These are phyloP conservation scores for Cladophialophora bantiana DNA, from an alignment of 2,329 filamentous ascomycete species.

Conservation along the genomic window DNA sequence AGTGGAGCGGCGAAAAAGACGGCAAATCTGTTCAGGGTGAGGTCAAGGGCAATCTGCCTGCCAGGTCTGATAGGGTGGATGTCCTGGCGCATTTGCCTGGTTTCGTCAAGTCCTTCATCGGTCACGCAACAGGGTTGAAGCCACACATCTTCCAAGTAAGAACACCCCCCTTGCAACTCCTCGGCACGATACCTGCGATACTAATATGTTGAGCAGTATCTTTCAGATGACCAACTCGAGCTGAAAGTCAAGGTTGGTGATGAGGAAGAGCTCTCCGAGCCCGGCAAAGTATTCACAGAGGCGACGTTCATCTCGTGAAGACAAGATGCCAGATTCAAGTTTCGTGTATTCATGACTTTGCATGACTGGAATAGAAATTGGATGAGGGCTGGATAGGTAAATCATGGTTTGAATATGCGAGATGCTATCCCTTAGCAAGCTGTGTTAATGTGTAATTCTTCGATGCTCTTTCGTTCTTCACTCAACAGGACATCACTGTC, in stretches of 20 bases:
- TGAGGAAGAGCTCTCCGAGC: conserved; percentile 77
- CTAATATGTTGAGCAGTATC: conserved; percentile 64
- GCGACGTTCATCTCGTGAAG: conserved; percentile 89
- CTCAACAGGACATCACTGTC: conserved; percentile 7
- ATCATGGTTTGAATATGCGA: conserved; percentile 44
- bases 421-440: conserved; percentile 25
- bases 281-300: conserved; percentile 82
- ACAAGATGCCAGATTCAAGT: neutral
- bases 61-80: conserved; percentile 81
- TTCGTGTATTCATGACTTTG: conserved; percentile 16
- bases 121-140: conserved; percentile 85
- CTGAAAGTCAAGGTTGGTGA: conserved; percentile 87
- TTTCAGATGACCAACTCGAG: conserved; percentile 68
- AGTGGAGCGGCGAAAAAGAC: conserved; percentile 78
- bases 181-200: neutral
- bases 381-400: conserved; percentile 35
- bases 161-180: conserved; percentile 18
- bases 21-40: conserved; percentile 74
- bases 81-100: conserved; percentile 96
- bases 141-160: conserved; percentile 96
- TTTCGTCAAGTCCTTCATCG: conserved; percentile 93
- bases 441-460: conserved; percentile 40
- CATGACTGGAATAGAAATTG: conserved; percentile 31
- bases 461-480: conserved; percentile 4
- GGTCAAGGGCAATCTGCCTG: conserved; percentile 72